Evolutionary conservation across 495 filamentous ascomycete genomes (phyloP), one percentile per base, ranked within the genome.

Genomic region (Hypoxylon fuscum): DNA sequence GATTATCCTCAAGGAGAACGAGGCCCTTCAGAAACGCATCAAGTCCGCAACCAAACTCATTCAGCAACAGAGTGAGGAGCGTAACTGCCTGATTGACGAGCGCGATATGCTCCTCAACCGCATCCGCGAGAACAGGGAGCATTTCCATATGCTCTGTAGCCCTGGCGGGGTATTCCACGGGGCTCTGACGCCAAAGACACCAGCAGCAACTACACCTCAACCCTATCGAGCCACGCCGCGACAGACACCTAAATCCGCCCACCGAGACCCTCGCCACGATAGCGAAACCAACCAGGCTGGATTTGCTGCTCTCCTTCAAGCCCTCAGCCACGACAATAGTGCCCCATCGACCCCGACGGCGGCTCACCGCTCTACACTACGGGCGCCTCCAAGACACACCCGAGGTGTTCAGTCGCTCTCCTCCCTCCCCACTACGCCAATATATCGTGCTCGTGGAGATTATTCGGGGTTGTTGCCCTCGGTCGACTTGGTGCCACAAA

Each of bases 101-200:
- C 90, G 90, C 57, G 79, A 84, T n/a, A 81, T 87, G 66, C 76
- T 97, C 35, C 86, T 90, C 50, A 87, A 86, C 49, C 88, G 95
- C 51, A 96, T 98, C 51, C 83, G 89, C 21, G 89, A 96, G 72
- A 96, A 96, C 62, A 82, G 93, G 25, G 85, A 90, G 65, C 93
- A 96, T 69, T 84, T 96, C 59, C 88, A 89, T 53, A 80, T 83
- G 59, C 81, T 93, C 46, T 79, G 81, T 53, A 81, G 80, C 56
- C 82, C 83, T 4, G 82, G 82, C 25, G 82, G 82, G 49, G 77
- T 79, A 20, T 82, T 83, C 55, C 81, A 84, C 54, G 76, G 77
- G 9, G 79, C 77, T 29, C 48, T 79, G 70, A 88, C 77, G 43
- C 83, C 81, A 64, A 86, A 77, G 75, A 79, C 64, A 68, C 78